phyloP scores from a whole-genome alignment of 208 protist species.

The Balamuthia mandrillaris region DNA sequence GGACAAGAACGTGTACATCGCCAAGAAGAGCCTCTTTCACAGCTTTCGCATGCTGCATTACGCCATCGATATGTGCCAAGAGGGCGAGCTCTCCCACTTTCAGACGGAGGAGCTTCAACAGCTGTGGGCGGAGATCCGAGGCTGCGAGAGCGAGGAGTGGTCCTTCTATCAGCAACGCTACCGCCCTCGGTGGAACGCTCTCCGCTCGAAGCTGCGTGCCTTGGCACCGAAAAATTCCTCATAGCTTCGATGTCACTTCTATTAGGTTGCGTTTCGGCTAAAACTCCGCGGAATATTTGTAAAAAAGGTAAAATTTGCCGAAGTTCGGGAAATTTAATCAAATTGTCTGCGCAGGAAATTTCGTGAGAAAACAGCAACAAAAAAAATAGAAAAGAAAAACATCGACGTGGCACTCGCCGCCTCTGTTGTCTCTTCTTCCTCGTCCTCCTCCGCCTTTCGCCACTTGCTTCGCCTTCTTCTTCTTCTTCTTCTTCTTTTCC shows the following conservation, averaged over 20 bases:
- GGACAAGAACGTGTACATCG: neutral
- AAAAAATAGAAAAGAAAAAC: no score
- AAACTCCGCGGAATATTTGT: no score
- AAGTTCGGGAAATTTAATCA: no score
- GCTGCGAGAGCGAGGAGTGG: neutral
- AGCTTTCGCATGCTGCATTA: conserved; percentile 19
- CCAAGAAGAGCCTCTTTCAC: conserved; percentile 26
- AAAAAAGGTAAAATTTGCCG: no score
- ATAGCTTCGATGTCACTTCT: no score
- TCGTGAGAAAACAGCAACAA: no score
- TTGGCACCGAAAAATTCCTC: no score
- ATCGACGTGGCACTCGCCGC: no score
- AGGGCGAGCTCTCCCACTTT: neutral
- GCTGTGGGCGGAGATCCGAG: neutral
- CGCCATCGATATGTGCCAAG: neutral
- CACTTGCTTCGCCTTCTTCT: conserved; percentile 27
- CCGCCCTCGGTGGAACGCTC: neutral
- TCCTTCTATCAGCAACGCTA: neutral
- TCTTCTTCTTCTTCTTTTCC: neutral
- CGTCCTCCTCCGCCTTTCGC: no score
- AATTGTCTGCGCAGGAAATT: no score
- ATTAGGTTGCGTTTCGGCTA: no score
- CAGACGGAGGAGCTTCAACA: neutral
- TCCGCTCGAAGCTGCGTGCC: conserved; percentile 1
- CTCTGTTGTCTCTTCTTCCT: no score